Evolutionary conservation across 306 rosid genomes (phyloP).

Genomic region (Delonix regia): DNA sequence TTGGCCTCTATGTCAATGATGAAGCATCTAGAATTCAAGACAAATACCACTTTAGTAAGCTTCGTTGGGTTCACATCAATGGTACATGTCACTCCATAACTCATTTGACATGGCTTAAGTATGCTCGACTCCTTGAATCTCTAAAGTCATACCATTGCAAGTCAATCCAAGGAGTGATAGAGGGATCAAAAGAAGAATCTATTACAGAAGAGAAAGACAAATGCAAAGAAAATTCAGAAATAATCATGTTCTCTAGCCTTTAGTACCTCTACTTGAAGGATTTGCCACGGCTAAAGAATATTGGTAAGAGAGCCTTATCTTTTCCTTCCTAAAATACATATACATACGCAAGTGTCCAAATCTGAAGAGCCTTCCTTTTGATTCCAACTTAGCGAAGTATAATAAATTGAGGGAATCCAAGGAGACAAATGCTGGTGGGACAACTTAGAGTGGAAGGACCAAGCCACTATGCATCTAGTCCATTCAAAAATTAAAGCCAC

Average conservation of each 20-base stretch:
- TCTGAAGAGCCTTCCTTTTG: slow-evolving; percentile 26
- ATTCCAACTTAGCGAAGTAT: slow-evolving; percentile 8
- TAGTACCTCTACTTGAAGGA: rapidly evolving
- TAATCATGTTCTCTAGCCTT: slow-evolving; percentile 14
- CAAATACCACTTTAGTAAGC: neutral
- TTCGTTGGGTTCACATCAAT: rapidly evolving
- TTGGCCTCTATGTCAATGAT: neutral
- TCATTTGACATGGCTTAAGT: no score
- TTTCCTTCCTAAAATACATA: neutral
- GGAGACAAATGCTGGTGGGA: neutral
- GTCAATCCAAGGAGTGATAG: slow-evolving; percentile 17
- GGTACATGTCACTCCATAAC: neutral
- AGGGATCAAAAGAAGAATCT: slow-evolving; percentile 5
- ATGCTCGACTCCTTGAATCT: neutral
- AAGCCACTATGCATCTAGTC: no score
- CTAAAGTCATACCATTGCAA: rapidly evolving
- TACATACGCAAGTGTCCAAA: neutral
- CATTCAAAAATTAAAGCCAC: no score
- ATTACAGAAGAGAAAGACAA: no score
- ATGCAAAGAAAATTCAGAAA: neutral
- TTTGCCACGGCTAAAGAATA: neutral
- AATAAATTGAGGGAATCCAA: neutral
- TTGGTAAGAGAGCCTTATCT: neutral
- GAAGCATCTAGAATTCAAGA: neutral
- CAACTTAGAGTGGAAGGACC: slow-evolving; percentile 23